A percentile compares a stretch with the other conserved stretches of the same genome.
Conservation (phyloP, 1,139 yeast species). For the Debaryomycetaceae sp. region DNA sequence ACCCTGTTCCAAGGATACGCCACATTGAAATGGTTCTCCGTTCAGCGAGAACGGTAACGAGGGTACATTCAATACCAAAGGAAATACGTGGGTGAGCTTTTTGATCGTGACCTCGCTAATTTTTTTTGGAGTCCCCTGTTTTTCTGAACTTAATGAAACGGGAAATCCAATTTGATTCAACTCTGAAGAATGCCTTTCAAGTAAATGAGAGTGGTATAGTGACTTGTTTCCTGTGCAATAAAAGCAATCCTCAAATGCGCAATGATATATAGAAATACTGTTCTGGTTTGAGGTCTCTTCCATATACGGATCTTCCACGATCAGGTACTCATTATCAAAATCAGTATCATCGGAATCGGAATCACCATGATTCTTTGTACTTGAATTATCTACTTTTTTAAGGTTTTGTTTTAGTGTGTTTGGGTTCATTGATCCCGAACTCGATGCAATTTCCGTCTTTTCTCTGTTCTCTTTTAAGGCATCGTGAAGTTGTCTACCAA, state of each 20-base stretch:
- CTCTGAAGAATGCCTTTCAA: slow-evolving; percentile 22
- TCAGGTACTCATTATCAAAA: slow-evolving; percentile 27
- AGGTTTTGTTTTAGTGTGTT: neutral
- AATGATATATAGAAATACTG: slow-evolving; percentile 15
- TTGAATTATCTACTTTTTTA: neutral
- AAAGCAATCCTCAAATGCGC: slow-evolving; percentile 30
- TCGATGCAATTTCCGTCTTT: neutral
- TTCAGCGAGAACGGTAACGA: slow-evolving; percentile 21
- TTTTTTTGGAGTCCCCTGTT: slow-evolving; percentile 5
- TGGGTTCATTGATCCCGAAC: neutral
- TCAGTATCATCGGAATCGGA: slow-evolving; percentile 5
- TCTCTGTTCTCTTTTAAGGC: neutral
- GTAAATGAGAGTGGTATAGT: slow-evolving; percentile 30
- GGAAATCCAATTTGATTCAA: slow-evolving; percentile 35
- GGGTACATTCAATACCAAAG: slow-evolving; percentile 23
- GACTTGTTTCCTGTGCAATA: slow-evolving; percentile 32
- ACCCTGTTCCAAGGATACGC: slow-evolving; percentile 5
- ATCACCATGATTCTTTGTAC: neutral
- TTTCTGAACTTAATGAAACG: slow-evolving; percentile 11
- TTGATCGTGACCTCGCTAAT: slow-evolving; percentile 4
- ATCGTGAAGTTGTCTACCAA: neutral
- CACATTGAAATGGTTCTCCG: slow-evolving; percentile 18
- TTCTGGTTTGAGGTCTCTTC: slow-evolving; percentile 2
- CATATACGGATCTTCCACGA: slow-evolving; percentile 16
- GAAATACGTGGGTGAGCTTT: slow-evolving; percentile 22